A percentile compares a stretch with the other conserved stretches of the same genome.
Conservation (phyloP, 306 rosid species). For the Aeschynomene evenia region DNA sequence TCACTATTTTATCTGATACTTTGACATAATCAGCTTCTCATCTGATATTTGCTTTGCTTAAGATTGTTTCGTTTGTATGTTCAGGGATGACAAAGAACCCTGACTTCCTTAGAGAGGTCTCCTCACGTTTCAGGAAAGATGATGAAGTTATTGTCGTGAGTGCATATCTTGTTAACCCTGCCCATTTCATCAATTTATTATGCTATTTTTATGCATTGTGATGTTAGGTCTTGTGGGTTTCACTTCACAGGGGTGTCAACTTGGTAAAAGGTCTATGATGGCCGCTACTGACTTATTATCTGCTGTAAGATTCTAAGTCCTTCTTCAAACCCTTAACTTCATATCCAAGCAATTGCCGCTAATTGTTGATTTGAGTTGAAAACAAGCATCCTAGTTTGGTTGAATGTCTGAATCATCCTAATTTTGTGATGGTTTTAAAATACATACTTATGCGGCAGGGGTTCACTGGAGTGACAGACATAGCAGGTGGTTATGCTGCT, state of each 20-base stretch:
- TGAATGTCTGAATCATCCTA: conserved; percentile 17
- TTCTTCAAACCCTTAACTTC: conserved; percentile 3
- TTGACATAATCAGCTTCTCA: too few species aligned
- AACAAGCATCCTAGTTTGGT: conserved; percentile 31
- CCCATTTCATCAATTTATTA: background rate
- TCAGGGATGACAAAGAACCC: conserved; percentile 74
- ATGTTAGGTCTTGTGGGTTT: conserved; percentile 20
- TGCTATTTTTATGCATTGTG: background rate
- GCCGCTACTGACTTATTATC: conserved; percentile 77
- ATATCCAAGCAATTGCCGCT: conserved; percentile 1
- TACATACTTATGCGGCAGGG: too few species aligned
- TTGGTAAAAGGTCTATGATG: conserved; percentile 78
- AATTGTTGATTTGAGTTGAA: conserved; percentile 16
- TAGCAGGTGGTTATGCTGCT: conserved; percentile 89
- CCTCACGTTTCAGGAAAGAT: conserved; percentile 58
- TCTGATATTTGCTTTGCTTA: too few species aligned
- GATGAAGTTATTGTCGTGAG: conserved; percentile 84
- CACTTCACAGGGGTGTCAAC: conserved; percentile 67
- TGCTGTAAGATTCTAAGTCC: conserved; percentile 58
- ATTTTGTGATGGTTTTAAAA: too few species aligned
- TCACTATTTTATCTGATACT: too few species aligned
- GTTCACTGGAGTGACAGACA: conserved; percentile 67
- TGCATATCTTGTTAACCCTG: conserved; percentile 6
- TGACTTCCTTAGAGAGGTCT: conserved; percentile 58
- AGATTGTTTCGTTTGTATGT: conserved; percentile 11